phyloP scores from a whole-genome alignment of 768 basidiomycete genomes.

The Mycena alexandri region DNA sequence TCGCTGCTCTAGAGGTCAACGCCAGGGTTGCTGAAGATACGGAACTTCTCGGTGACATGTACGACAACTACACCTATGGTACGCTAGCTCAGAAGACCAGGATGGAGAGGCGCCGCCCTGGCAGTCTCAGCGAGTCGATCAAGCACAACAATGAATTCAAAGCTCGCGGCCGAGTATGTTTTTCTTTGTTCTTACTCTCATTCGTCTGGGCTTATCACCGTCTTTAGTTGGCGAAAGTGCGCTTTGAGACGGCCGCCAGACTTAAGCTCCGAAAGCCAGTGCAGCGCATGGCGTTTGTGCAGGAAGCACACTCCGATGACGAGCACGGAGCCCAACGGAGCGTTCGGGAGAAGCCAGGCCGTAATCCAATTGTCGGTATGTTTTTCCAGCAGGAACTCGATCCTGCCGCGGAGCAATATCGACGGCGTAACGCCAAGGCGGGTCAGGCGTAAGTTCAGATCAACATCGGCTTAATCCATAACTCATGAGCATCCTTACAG shows the following conservation, averaged over 20 bases:
- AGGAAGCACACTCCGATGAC: conserved; percentile 27
- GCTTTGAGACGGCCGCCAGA: not conserved
- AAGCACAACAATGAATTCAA: no score
- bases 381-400: conserved; percentile 21
- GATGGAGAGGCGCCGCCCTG: no score
- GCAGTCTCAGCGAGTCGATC: no score
- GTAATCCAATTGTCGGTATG: conserved; percentile 3
- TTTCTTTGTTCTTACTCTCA: no score
- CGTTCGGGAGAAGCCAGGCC: conserved; percentile 20
- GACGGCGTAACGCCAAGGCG: conserved; percentile 12
- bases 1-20: no score
- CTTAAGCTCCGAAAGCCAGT: conserved; percentile 20
- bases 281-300: conserved; percentile 6
- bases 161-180: no score
- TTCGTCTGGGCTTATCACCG: no score
- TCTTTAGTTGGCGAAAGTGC: conserved; percentile 4
- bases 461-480: not conserved
- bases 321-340: not conserved
- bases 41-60: no score
- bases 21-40: no score
- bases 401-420: no score
- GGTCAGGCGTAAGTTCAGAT: conserved; percentile 12
- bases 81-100: no score
- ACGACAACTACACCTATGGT: no score
- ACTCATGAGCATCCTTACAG: not conserved